Evolutionary conservation across 192 early-diverging fungal genomes (phyloP), one percentile per base, ranked within the genome.

Genomic region (Backusella psychrophila): DNA sequence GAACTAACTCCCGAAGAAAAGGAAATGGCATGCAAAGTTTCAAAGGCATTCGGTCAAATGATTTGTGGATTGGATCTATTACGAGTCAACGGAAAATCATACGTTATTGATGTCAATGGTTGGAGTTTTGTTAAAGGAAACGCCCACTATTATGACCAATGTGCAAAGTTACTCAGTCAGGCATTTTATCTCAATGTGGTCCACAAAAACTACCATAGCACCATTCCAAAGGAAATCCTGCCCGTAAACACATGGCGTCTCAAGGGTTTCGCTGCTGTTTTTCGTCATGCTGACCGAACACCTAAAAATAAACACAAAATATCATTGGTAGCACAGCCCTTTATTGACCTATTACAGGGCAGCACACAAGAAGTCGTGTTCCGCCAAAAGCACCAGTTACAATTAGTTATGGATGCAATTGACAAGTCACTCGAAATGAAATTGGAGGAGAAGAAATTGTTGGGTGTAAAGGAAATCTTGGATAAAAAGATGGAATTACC

Each of bases 41-140:
- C 88, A 46, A 75, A 82, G 15, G 91, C 94, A 19, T 99, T 99
- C 83, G 94, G 94, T 6, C 97, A 99, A 80, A 93, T 91, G 31
- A 93, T 99, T 4, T 99, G 97, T 83, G 97, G 97, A 0, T 96
- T 98, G 80, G 97, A 99, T 82, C 83, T 97, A 21, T 80, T 99
- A 78, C 90, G 97, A 9, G 92, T 93, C 12, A 83, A 85, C 44
- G 95, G 94, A 26, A 81, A 86, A 71, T 95, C 95, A 19, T 93
- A 93, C 81, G 96, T 99, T 6, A 98, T 99, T 78, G 97, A 99
- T 82, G 96, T 99, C 75, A 99, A 99, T 74, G 97, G 97, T 15
- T 99, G 97, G 97, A 95, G 93, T 56, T 99, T 99, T 86, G 97
- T 99, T 70, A 99, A 99, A 82, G 96, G 96, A 66, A 96, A 93